Conservation (phyloP, 306 rosid genomes). For the Gastrolobium villosum region DNA sequence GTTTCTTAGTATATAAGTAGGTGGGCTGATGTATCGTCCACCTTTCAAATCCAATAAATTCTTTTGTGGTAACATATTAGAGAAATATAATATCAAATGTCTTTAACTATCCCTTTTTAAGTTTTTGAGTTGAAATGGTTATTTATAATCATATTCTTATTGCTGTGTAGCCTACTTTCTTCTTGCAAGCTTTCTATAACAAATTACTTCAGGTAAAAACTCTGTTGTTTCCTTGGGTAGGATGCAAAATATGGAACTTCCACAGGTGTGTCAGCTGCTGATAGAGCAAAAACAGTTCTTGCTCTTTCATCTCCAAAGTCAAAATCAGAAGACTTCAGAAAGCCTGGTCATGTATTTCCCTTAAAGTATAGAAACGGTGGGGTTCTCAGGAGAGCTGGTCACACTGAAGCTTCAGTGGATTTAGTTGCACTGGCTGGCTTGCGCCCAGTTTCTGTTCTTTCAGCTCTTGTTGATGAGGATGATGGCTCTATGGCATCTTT, state of each 20-base stretch:
- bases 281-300: conserved; percentile 81
- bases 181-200: not conserved
- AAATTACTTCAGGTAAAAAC: not conserved
- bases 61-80: too few relatives aligned
- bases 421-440: conserved; percentile 78
- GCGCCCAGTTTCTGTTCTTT: conserved; percentile 74
- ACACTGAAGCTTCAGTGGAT: conserved; percentile 91
- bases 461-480: conserved; percentile 66
- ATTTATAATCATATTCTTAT: not conserved
- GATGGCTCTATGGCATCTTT: conserved; percentile 82
- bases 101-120: too few relatives aligned
- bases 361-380: conserved; percentile 83
- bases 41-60: too few relatives aligned
- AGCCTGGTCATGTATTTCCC: conserved; percentile 93
- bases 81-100: too few relatives aligned
- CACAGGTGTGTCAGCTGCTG: conserved; percentile 81
- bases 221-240: conserved; percentile 51
- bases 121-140: too few relatives aligned
- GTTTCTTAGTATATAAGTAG: too few relatives aligned
- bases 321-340: conserved; percentile 69
- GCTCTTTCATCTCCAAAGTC: conserved; percentile 69
- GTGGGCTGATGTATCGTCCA: too few relatives aligned
- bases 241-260: conserved; percentile 79
- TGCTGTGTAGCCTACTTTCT: conserved; percentile 5
- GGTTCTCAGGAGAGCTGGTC: conserved; percentile 88